Conservation (phyloP, 1,284 basidiomycete species). For the Amylostereum areolatum region DNA sequence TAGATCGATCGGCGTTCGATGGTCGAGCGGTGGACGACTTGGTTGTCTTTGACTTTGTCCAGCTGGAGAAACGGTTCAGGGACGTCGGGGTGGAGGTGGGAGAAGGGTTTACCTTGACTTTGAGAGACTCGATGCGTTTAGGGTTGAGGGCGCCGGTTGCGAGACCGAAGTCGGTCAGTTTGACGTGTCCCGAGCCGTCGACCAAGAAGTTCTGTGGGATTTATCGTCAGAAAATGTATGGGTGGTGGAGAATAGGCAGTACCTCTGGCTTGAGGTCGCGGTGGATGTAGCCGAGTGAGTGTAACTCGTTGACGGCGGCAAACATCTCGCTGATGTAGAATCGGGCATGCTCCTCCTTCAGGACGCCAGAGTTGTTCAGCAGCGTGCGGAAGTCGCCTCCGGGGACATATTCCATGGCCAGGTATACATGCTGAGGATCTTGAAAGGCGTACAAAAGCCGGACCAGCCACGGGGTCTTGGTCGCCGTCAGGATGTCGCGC, state of each 20-base stretch:
- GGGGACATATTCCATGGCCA: slow-evolving; percentile 98
- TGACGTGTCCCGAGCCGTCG: slow-evolving; percentile 94
- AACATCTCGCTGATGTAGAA: slow-evolving; percentile 99
- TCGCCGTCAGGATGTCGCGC: slow-evolving; percentile 91
- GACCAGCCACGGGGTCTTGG: slow-evolving; percentile 94
- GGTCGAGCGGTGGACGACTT: slow-evolving; percentile 88
- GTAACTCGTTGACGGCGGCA: slow-evolving; percentile 82
- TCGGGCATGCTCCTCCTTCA: slow-evolving; percentile 92
- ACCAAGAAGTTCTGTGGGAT: slow-evolving; percentile 89
- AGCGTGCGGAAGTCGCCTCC: slow-evolving; percentile 95
- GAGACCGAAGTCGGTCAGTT: slow-evolving; percentile 97
- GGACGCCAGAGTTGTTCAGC: slow-evolving; percentile 91
- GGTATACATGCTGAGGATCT: slow-evolving; percentile 83
- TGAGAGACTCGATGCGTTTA: slow-evolving; percentile 90
- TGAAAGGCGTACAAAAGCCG: slow-evolving; percentile 92
- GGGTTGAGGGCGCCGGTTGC: slow-evolving; percentile 97
- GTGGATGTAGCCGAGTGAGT: slow-evolving; percentile 95
- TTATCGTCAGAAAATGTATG: neutral
- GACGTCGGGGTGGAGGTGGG: neutral
- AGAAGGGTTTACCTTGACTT: slow-evolving; percentile 66
- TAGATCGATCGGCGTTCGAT: slow-evolving; percentile 95
- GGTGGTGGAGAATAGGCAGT: slow-evolving; percentile 3
- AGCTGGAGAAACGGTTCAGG: slow-evolving; percentile 43
- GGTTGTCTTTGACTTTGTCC: slow-evolving; percentile 94
- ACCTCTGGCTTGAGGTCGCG: slow-evolving; percentile 98